Evolutionary conservation across 2,329 filamentous ascomycete species (phyloP), one percentile per base, ranked within the genome.

Genomic region (Trichoderma hamatum): DNA sequence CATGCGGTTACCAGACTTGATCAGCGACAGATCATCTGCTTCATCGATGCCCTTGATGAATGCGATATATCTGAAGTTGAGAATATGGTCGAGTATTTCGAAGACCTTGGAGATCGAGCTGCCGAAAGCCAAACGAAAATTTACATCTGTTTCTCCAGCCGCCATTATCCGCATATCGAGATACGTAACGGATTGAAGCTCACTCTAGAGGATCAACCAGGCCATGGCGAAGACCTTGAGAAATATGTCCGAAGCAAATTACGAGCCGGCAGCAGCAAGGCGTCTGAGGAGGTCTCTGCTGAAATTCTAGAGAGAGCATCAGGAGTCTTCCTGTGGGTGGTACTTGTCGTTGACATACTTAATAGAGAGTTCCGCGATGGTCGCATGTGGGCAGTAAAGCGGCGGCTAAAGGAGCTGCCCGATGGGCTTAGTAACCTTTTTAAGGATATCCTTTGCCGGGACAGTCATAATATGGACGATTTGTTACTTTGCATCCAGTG

Each of bases 401-500:
- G 73, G 16, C 73, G 71, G 7, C 76, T 85, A 0, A 30, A 56
- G 0, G 73, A 80, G 1, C 75, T 84, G 0, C 84, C 83, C 0
- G 65, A 19, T 2, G 77, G 78, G 0, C 75, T 90, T 0, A 73
- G 79, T 49, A 77, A 84, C 0, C 72, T 90, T 0, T 89, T 90
- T 70, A 78, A 77, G 3, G 76, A 85, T n/a, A 84, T 89, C 0
- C 67, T 89, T 3, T 80, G 69, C 0, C 79, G 85, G 19, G 86
- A 90, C 63, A 24, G 66, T 0, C 39, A 78, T 0, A 79, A 85
- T 9, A 75, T 76, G 60, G 76, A 82, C 0, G 75, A 80, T 0
- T 71, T 88, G 0, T 67, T 80, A 0, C 71, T 85, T 0, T 86
- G 82, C 39, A 70, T 89, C 0, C 80, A 70, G 26, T 89, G 84